Evolutionary conservation across 169 alveolate species (phyloP), one percentile per base, ranked within the genome.

Genomic region (Cyclospora cayetanensis): DNA sequence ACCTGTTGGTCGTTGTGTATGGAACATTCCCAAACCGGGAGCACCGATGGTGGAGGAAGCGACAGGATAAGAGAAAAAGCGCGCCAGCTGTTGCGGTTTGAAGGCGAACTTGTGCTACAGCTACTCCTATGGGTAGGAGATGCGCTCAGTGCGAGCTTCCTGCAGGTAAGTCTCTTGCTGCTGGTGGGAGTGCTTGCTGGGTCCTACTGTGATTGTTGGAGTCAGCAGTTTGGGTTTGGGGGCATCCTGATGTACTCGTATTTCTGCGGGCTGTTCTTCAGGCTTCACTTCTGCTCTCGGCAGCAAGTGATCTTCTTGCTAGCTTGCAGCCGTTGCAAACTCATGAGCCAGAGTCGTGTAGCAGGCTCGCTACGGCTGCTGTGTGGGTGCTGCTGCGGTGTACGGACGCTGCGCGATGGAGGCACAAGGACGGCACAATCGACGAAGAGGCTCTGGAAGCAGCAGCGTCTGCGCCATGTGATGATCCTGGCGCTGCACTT

Each of bases 1-100:
- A 11, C 82, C 0, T 41, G 63, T 41, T 74, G 85, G 65, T 74
- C 15, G 65, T 74, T 42, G 2, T 35, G 85, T 22, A 29, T 42
- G 85, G 65, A 15, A 46, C 60, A 41, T 39, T n/a, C n/a, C n/a
- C n/a, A n/a, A n/a, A n/a, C n/a, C 85, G n/a, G 85, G 65, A 74
- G 83, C 83, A 70, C n/a, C n/a, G n/a, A n/a, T n/a, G n/a, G n/a
- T n/a, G 37, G 85, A 55, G 41, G 60, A 35, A 74, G 85, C 85
- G 41, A 63, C 85, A 74, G 5, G 15, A 15, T 74, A 18, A 63
- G 65, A n/a, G 85, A 34, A 5, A 74, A 41, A 63, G 85, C 85
- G 37, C 4, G 85, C 41, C 85, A 74, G 39, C 85, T 74, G 55
- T 63, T 74, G 63, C 55, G 85, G 22, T 74, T 1, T 41, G 85